phyloP scores from a whole-genome alignment of 768 basidiomycete species.

The Lactarius akahatsu region DNA sequence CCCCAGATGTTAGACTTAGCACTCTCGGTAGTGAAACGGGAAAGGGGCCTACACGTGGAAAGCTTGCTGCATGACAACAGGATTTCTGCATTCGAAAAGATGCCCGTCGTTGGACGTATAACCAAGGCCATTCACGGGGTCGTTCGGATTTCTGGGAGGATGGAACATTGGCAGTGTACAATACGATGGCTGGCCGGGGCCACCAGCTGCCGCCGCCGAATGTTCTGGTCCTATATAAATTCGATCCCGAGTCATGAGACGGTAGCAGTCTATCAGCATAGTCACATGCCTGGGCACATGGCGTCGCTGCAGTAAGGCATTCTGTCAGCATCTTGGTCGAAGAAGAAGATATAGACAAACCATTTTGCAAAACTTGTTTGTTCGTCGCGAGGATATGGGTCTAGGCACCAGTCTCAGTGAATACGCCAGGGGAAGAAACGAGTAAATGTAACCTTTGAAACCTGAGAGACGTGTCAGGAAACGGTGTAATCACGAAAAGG shows the following conservation, averaged over 20 bases:
- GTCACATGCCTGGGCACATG: conserved; percentile 47
- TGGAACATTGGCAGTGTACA: conserved; percentile 57
- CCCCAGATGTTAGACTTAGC: background rate
- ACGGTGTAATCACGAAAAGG: background rate
- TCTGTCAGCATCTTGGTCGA: background rate
- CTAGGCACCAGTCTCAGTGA: conserved; percentile 32
- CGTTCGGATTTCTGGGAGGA: conserved; percentile 36
- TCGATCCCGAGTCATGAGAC: background rate
- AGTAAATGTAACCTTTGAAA: conserved; percentile 46
- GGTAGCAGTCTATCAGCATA: background rate
- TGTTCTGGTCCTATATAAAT: conserved; percentile 50
- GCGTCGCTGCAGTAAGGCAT: conserved; percentile 40
- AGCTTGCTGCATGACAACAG: conserved; percentile 42
- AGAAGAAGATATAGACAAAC: conserved; percentile 34
- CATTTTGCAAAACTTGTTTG: conserved; percentile 46
- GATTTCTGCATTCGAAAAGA: conserved; percentile 52
- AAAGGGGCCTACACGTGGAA: background rate
- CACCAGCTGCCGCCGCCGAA: conserved; percentile 29
- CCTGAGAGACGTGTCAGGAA: conserved; percentile 38
- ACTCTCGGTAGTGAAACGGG: background rate
- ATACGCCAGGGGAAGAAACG: background rate
- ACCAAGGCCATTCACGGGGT: conserved; percentile 37
- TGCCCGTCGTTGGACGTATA: conserved; percentile 56
- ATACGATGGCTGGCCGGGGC: conserved; percentile 48
- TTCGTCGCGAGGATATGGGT: conserved; percentile 49